Evolutionary conservation across 2,329 filamentous ascomycete genomes (phyloP).

Genomic region (Fusarium sp.): DNA sequence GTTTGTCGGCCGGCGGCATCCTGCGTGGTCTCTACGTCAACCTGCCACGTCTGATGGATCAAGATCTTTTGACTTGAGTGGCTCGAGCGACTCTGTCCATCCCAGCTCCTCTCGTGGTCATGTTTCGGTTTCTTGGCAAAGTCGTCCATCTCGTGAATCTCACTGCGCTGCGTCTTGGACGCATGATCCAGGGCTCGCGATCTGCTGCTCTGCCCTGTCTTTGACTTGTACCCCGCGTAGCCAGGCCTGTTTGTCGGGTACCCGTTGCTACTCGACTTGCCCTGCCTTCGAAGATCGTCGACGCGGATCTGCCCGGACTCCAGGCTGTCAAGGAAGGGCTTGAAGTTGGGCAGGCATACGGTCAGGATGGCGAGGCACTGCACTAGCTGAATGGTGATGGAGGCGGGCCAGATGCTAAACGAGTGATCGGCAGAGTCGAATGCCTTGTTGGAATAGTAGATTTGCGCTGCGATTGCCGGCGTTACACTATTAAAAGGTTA

Average conservation of each 20-base stretch:
- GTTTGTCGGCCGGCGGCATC: neutral
- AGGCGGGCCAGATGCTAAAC: conserved; percentile 40
- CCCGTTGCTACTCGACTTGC: conserved; percentile 39
- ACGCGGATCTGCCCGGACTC: conserved; percentile 44
- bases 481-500: conserved; percentile 28
- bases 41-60: conserved; percentile 44
- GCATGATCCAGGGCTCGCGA: conserved; percentile 11
- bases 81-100: conserved; percentile 35
- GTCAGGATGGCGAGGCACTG: conserved; percentile 43
- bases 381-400: conserved; percentile 39
- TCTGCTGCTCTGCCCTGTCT: conserved; percentile 27
- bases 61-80: conserved; percentile 44
- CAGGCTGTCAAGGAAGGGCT: conserved; percentile 44
- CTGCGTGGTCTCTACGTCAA: conserved; percentile 38
- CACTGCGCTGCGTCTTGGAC: conserved; percentile 14
- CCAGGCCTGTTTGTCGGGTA: conserved; percentile 33
- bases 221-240: conserved; percentile 39
- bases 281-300: conserved; percentile 42
- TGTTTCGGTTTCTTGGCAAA: neutral
- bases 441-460: conserved; percentile 39
- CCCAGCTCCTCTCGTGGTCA: conserved; percentile 15
- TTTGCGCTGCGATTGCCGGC: conserved; percentile 42
- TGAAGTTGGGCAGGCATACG: conserved; percentile 43
- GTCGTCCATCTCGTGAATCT: conserved; percentile 30
- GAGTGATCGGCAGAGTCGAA: conserved; percentile 34